Base-by-base conservation (phyloP, 257 asterid genomes). In the Solanum chiquidenum region DNA sequence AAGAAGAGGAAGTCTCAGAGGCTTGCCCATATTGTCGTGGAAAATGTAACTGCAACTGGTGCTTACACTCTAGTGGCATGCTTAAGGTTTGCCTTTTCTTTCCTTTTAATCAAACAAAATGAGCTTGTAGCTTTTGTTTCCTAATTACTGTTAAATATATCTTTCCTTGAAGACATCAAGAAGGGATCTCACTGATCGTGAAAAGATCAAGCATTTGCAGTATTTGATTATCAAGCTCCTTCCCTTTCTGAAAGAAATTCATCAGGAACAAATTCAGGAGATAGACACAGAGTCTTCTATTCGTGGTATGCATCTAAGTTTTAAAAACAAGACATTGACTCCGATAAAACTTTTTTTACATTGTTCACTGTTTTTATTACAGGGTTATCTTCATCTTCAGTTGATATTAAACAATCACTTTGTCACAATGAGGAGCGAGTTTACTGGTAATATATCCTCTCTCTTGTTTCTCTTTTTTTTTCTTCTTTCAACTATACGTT, bases 41-140 rank as follows among this genome's bases (percentile, higher is more conserved):
- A 72, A 93, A 90, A 83, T 97, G 99, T 93, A 97, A 97, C 90
- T 97, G 99, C 93, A 92, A 94, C 92, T 85, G 86, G 84, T 97
- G 99, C 92, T 93, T 97, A 91, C 98, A 90, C 87, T 91, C 95
- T 46, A 80, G 93, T 87, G 92, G 92, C 89, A 74, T 38, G 23
- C 35, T 91, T 82, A 93, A 93, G 98, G 98, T 96, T 76, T 82
- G 90, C 84, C 87, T 64, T 79, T 91, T 76, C 44, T 79, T 91
- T 76, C 38, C 49, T 40, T 68, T 86, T n/a, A 88, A 35, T 79
- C 55, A 76, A 38, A 88, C 33, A 86, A 75, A 52, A 40, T 86
- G 76, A 31, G 18, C 68, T 40, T 77, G 44, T 83, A 68, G 4
- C 46, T 73, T 66, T 35, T n/a, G 40, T 34, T 68, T 87, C 77